phyloP scores from a whole-genome alignment of 176 grass and related monocot genomes.

The Thalia dealbata region DNA sequence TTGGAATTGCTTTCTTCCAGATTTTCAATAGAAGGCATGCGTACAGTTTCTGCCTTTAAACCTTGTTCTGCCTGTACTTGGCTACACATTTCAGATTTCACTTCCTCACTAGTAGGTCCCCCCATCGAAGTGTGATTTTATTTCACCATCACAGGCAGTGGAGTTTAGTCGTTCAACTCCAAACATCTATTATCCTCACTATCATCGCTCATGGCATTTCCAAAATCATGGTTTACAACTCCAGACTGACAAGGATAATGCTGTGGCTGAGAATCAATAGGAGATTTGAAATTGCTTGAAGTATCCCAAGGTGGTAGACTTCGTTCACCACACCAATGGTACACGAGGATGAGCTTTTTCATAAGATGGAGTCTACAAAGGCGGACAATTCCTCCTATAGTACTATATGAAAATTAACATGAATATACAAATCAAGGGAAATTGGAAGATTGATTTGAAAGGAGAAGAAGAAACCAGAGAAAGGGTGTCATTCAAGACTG shows the following conservation, averaged over 20 bases:
- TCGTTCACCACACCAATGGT: slow-evolving; percentile 65
- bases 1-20: slow-evolving; percentile 36
- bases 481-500: too few species aligned
- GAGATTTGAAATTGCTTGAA: slow-evolving; percentile 59
- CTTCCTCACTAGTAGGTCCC: slow-evolving; percentile 42
- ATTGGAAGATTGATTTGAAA: too few species aligned
- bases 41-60: slow-evolving; percentile 47
- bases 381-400: slow-evolving; percentile 3
- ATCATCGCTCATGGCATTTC: slow-evolving; percentile 17
- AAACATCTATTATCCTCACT: slow-evolving; percentile 32
- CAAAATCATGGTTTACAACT: slow-evolving; percentile 21
- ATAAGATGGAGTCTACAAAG: not conserved
- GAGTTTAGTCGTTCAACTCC: slow-evolving; percentile 35
- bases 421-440: too few species aligned
- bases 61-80: slow-evolving; percentile 30
- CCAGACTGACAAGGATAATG: slow-evolving; percentile 22
- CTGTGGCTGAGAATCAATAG: slow-evolving; percentile 32
- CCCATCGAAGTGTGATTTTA: slow-evolving; percentile 34
- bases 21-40: slow-evolving; percentile 35
- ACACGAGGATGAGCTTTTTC: not conserved
- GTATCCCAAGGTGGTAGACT: slow-evolving; percentile 68
- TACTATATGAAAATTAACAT: too few species aligned
- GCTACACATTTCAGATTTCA: slow-evolving; percentile 32
- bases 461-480: too few species aligned
- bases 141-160: slow-evolving; percentile 23